phyloP scores from a whole-genome alignment of 2,329 filamentous ascomycete genomes.

The Aureobasidium sp. region DNA sequence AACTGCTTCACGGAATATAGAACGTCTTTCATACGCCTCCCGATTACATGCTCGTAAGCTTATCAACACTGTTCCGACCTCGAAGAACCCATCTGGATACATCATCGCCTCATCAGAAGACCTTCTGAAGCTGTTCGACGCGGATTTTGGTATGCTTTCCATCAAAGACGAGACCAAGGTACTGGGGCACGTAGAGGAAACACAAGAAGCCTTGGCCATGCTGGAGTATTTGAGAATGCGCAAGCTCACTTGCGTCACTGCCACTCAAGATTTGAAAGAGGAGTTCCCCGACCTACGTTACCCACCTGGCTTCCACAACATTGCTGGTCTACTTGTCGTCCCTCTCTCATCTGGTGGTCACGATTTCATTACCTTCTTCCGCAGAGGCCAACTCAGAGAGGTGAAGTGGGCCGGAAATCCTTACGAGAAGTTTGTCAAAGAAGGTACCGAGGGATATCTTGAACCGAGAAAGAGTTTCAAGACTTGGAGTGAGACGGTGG shows the following conservation, averaged over 20 bases:
- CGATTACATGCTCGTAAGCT: conserved; percentile 77
- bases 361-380: conserved; percentile 88
- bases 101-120: conserved; percentile 87
- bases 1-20: conserved; percentile 77
- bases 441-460: conserved; percentile 64
- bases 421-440: conserved; percentile 66
- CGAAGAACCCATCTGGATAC: conserved; percentile 77
- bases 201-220: conserved; percentile 76
- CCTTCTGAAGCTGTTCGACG: conserved; percentile 72
- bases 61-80: conserved; percentile 74
- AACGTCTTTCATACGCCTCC: conserved; percentile 77
- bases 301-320: conserved; percentile 64
- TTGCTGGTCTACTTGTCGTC: conserved; percentile 74
- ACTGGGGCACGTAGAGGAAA: conserved; percentile 62
- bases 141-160: conserved; percentile 76
- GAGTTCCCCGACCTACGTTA: conserved; percentile 81
- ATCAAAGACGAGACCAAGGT: conserved; percentile 87
- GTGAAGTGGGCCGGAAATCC: conserved; percentile 84
- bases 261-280: conserved; percentile 63
- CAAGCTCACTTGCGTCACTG: conserved; percentile 63
- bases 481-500: conserved; percentile 69
- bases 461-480: conserved; percentile 75
- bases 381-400: conserved; percentile 64
- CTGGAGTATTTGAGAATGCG: conserved; percentile 76
- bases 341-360: conserved; percentile 65